Evolutionary conservation across 768 basidiomycete species (phyloP).

Genomic region (Boletus sp.): DNA sequence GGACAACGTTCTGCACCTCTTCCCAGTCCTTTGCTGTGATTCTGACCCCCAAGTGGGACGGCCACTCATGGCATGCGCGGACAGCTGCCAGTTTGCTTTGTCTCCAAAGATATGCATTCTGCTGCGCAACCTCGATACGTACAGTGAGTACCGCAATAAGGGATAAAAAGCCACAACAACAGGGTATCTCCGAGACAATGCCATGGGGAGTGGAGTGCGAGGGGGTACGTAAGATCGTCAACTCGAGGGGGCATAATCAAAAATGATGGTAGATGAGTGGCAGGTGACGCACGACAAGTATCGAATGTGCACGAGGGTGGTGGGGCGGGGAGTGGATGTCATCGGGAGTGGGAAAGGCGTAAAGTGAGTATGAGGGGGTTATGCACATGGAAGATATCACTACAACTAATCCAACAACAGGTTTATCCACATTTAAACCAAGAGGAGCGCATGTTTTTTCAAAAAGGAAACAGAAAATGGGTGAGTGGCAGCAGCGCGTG

Average conservation of each 20-base stretch:
- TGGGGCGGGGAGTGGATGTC: constrained; percentile 1
- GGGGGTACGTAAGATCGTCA: constrained; percentile 34
- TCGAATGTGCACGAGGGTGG: constrained; percentile 3
- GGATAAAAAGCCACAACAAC: constrained; percentile 31
- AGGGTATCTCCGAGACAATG: constrained; percentile 36
- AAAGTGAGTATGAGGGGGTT: constrained; percentile 24
- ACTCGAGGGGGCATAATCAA: constrained; percentile 24
- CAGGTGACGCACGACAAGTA: constrained; percentile 23
- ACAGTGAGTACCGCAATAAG: constrained; percentile 24
- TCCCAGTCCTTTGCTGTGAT: not conserved
- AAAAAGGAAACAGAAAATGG: not conserved
- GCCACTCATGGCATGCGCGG: not conserved
- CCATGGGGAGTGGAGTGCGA: constrained; percentile 8
- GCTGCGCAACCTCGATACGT: constrained; percentile 34
- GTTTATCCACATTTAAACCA: constrained; percentile 35
- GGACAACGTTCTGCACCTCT: not conserved
- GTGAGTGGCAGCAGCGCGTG: constrained; percentile 30
- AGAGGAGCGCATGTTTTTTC: constrained; percentile 23
- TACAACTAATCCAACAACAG: constrained; percentile 37
- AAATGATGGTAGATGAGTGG: constrained; percentile 3
- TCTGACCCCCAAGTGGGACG: not conserved
- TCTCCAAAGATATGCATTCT: constrained; percentile 36
- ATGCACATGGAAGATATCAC: constrained; percentile 32
- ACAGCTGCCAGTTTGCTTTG: not conserved
- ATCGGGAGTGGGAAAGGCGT: constrained; percentile 12